Percentiles rank a stretch among this genome's conserved stretches.
phyloP scores from a whole-genome alignment of 2,329 filamentous ascomycete species.

The Fusarium gaditjirri region DNA sequence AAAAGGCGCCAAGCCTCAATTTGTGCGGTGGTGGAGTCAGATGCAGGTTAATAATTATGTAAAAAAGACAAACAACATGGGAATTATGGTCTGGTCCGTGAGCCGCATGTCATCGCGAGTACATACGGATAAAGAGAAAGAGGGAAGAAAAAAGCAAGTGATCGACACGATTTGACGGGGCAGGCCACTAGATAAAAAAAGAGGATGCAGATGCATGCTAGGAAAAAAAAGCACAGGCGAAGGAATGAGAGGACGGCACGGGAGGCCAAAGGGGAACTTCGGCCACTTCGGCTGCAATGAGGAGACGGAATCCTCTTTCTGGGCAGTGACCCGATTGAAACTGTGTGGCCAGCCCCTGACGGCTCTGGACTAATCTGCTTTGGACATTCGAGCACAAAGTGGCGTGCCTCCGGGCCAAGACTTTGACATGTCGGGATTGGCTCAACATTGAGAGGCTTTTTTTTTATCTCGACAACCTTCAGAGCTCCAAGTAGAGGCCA shows the following conservation, averaged over 20 bases:
- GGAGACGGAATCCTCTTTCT: conserved; percentile 3
- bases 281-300: conserved; percentile 11
- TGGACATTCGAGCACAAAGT: background rate
- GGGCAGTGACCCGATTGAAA: background rate
- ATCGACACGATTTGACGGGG: conserved; percentile 4
- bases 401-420: conserved; percentile 7
- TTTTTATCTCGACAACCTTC: background rate
- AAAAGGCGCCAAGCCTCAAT: conserved; percentile 11
- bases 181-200: conserved; percentile 6
- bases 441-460: background rate
- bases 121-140: background rate
- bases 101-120: conserved; percentile 5
- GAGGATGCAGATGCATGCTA: background rate
- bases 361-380: background rate
- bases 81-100: conserved; percentile 19
- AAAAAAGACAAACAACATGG: conserved; percentile 6
- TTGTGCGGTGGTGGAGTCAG: conserved; percentile 17
- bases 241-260: background rate
- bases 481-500: background rate
- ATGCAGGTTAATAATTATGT: conserved; percentile 24
- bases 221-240: background rate
- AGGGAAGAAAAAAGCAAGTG: conserved; percentile 2
- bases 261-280: background rate
- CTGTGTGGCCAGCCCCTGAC: conserved; percentile 11
- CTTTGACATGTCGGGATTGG: conserved; percentile 11